Evolutionary conservation across 257 asterid genomes (phyloP).

Genomic region (Solanum sitiens): DNA sequence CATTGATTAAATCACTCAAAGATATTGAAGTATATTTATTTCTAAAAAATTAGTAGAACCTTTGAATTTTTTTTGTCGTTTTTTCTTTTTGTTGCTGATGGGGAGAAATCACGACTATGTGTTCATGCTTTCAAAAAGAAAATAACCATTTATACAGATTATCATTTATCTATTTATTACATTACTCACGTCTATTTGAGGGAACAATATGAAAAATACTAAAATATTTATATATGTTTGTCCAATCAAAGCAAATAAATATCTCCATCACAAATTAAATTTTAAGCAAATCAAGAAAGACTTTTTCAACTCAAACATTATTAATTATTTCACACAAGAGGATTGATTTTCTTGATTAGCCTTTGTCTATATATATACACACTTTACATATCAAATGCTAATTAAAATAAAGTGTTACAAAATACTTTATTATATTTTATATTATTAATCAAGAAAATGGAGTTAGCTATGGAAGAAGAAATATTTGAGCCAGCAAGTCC

Average conservation of each 20-base stretch:
- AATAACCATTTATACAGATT: too few species aligned
- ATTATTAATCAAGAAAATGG: background rate
- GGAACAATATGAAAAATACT: background rate
- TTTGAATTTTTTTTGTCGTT: too few species aligned
- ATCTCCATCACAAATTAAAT: background rate
- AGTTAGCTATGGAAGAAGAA: conserved; percentile 5
- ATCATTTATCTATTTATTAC: background rate
- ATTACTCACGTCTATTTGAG: background rate
- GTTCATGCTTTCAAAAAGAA: too few species aligned
- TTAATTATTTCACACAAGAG: background rate
- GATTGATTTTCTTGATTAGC: background rate
- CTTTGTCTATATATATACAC: background rate
- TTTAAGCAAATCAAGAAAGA: background rate
- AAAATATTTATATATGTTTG: background rate
- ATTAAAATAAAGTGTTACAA: background rate
- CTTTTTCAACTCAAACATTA: background rate
- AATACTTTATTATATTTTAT: too few species aligned
- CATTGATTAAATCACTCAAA: background rate
- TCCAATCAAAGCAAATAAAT: background rate
- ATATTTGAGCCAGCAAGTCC: conserved; percentile 17
- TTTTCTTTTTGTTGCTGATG: background rate
- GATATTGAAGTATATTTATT: too few species aligned
- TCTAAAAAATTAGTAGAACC: too few species aligned
- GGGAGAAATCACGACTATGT: background rate
- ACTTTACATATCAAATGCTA: background rate